phyloP scores from a whole-genome alignment of 768 basidiomycete species.

The Aureoboletus auriporus region DNA sequence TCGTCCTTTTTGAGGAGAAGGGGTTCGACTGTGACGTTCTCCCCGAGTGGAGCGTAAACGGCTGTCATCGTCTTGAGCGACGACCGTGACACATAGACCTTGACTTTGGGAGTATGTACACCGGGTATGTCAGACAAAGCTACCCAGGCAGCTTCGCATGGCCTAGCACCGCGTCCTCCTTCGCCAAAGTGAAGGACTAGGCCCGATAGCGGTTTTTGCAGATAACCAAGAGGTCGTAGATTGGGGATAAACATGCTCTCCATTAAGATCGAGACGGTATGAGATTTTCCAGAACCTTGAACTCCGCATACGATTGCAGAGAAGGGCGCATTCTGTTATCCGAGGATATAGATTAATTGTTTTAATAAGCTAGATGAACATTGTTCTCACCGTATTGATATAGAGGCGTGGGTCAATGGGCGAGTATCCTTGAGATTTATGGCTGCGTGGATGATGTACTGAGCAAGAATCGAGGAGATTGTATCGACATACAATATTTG shows the following conservation, averaged over 20 bases:
- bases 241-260: constrained; percentile 67
- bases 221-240: constrained; percentile 44
- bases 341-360: neutral
- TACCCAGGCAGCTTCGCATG: constrained; percentile 67
- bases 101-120: constrained; percentile 30
- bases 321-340: constrained; percentile 61
- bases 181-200: constrained; percentile 70
- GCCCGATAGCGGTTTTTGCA: constrained; percentile 54
- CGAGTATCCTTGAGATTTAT: constrained; percentile 25
- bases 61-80: constrained; percentile 57
- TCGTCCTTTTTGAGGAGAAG: constrained; percentile 55
- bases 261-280: constrained; percentile 63
- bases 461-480: neutral
- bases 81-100: constrained; percentile 58
- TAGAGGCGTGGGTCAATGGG: constrained; percentile 54
- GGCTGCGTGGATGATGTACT: constrained; percentile 22
- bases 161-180: constrained; percentile 52
- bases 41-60: constrained; percentile 51
- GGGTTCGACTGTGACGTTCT: constrained; percentile 48
- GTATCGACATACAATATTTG: constrained; percentile 40
- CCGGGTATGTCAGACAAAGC: constrained; percentile 35
- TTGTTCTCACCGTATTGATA: constrained; percentile 54
- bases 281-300: constrained; percentile 74
- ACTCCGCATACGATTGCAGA: constrained; percentile 76
- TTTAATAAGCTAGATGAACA: neutral